Conservation (phyloP, 192 early-diverging fungal genomes). For the Helicostylum pulchrum region DNA sequence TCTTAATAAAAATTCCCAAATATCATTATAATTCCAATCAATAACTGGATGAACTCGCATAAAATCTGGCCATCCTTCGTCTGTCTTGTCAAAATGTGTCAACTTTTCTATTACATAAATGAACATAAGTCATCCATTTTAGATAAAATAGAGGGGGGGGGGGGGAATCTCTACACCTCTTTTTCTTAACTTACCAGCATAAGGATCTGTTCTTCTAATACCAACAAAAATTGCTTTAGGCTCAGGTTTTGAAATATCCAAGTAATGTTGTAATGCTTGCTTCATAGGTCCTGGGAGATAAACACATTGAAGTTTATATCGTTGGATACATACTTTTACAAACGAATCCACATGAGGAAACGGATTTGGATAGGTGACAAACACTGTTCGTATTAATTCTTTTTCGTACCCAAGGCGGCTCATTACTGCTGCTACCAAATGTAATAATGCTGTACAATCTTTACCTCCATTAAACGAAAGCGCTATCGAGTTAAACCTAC, state of each 20-base stretch:
- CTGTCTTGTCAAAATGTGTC: slow-evolving; percentile 67
- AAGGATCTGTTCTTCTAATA: slow-evolving; percentile 69
- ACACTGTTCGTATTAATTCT: slow-evolving; percentile 45
- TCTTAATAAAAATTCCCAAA: slow-evolving; percentile 74
- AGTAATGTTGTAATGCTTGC: slow-evolving; percentile 69
- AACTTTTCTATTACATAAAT: slow-evolving; percentile 35
- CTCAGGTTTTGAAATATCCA: slow-evolving; percentile 41
- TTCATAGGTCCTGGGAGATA: slow-evolving; percentile 74
- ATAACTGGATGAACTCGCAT: slow-evolving; percentile 92
- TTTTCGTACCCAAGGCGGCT: slow-evolving; percentile 2
- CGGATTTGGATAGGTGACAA: slow-evolving; percentile 71
- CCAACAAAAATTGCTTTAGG: slow-evolving; percentile 83
- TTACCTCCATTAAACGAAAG: slow-evolving; percentile 97
- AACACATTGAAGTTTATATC: slow-evolving; percentile 70
- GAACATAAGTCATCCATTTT: background rate
- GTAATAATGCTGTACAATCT: slow-evolving; percentile 92
- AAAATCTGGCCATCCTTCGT: slow-evolving; percentile 86
- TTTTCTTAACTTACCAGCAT: slow-evolving; percentile 50
- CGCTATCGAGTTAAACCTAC: slow-evolving; percentile 62
- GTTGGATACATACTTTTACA: slow-evolving; percentile 65
- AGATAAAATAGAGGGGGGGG: too few relatives aligned
- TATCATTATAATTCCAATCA: slow-evolving; percentile 81
- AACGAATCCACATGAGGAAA: slow-evolving; percentile 89
- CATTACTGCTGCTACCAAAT: slow-evolving; percentile 70
- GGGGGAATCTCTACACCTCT: background rate